These are phyloP conservation scores for Globisporangium echinulatum DNA, from an alignment of 352 stramenopile genomes.

Conservation along the genomic window DNA sequence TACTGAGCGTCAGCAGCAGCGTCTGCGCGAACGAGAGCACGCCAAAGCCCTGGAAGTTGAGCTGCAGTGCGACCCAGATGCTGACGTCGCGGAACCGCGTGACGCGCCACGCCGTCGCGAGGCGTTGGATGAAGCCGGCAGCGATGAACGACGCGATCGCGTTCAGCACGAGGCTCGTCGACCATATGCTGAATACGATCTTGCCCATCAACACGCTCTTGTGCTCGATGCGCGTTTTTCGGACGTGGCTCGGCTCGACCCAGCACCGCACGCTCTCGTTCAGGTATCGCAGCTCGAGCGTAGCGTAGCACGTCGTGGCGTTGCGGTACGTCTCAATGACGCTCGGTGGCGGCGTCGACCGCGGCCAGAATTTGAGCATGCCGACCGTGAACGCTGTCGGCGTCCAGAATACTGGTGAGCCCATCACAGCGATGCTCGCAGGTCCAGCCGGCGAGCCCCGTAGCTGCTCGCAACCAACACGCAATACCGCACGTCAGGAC, in stretches of 20 bases:
- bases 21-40: conserved; percentile 25
- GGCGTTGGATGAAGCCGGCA: conserved; percentile 15
- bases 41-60: conserved; percentile 32
- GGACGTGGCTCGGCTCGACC: conserved; percentile 23
- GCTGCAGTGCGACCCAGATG: conserved; percentile 23
- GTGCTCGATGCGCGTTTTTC: conserved; percentile 16
- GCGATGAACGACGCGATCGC: conserved; percentile 22
- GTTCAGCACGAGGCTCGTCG: conserved; percentile 33
- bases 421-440: conserved; percentile 1
- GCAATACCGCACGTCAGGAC: not conserved
- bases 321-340: conserved; percentile 25
- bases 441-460: conserved; percentile 17
- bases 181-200: conserved; percentile 34
- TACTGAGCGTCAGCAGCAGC: conserved; percentile 22
- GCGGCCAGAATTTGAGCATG: conserved; percentile 21
- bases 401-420: conserved; percentile 25
- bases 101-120: conserved; percentile 14
- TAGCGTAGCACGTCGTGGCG: conserved; percentile 23
- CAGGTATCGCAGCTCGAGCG: conserved; percentile 28
- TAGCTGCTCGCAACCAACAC: not conserved
- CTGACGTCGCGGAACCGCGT: conserved; percentile 21
- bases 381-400: conserved; percentile 19
- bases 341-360: conserved; percentile 27
- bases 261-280: conserved; percentile 31
- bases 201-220: conserved; percentile 19